A percentile compares a stretch with the other conserved stretches of the same genome.
Evolutionary conservation across 2,329 filamentous ascomycete species (phyloP).

Genomic region (Penicillium digitatum): DNA sequence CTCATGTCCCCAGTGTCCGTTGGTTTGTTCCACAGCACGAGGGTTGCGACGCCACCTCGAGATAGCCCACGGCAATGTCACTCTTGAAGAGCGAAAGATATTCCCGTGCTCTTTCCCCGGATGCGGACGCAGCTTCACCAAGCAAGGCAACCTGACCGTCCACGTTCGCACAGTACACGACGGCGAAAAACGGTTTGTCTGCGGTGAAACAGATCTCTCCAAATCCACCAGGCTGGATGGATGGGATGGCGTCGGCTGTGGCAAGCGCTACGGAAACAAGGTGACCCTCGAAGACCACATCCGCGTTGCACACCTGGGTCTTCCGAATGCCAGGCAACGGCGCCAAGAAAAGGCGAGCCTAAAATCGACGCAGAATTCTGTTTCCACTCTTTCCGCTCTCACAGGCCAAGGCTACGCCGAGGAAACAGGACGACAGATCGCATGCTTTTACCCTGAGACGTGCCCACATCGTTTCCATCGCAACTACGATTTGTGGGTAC

Average conservation of each 20-base stretch:
- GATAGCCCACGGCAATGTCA: conserved; percentile 62
- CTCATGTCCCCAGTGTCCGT: conserved; percentile 69
- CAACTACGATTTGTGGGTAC: conserved; percentile 56
- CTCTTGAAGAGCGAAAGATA: conserved; percentile 59
- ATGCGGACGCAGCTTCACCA: conserved; percentile 75
- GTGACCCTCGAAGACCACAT: conserved; percentile 78
- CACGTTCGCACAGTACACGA: conserved; percentile 76
- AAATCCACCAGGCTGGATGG: conserved; percentile 54
- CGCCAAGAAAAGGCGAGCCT: conserved; percentile 31
- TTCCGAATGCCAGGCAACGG: conserved; percentile 43
- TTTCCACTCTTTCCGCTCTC: conserved; percentile 46
- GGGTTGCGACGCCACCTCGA: conserved; percentile 75
- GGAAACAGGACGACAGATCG: conserved; percentile 48
- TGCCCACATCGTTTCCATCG: conserved; percentile 56
- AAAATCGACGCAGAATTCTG: conserved; percentile 6
- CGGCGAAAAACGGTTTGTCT: conserved; percentile 69
- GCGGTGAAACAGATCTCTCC: conserved; percentile 63
- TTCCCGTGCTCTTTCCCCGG: conserved; percentile 63
- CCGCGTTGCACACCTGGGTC: conserved; percentile 72
- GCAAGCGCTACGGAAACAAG: conserved; percentile 71
- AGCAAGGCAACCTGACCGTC: conserved; percentile 73
- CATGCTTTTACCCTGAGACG: conserved; percentile 46
- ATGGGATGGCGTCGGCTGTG: conserved; percentile 70
- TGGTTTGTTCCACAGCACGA: conserved; percentile 61
- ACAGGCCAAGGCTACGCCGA: conserved; percentile 55